These are phyloP conservation scores for grape (Vitis vinifera) DNA, from an alignment of 164 flowering plant genomes.

Conservation along the genomic window ASM3070453v1 NC_081815.1:18608501-18609000, in stretches of 20 bases:
- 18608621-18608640: conserved; percentile 68
- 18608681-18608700: conserved; percentile 73
- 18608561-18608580: conserved; percentile 77
- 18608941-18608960: too few species aligned
- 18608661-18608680: conserved; percentile 85
- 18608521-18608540: conserved; percentile 80
- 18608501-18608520: conserved; percentile 89
- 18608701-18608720: conserved; percentile 93
- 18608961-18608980: too few species aligned
- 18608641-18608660: conserved; percentile 74
- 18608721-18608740: conserved; percentile 10
- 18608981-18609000: too few species aligned
- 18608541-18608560: conserved; percentile 77
- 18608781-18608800: not conserved
- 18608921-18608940: too few species aligned
- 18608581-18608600: conserved; percentile 69
- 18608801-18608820: too few species aligned
- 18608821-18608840: too few species aligned
- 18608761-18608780: not conserved
- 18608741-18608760: not conserved
- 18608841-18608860: too few species aligned
- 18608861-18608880: too few species aligned
- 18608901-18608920: too few species aligned
- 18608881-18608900: too few species aligned
- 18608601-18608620: conserved; percentile 47